Evolutionary conservation across 2,329 filamentous ascomycete species (phyloP).

Genomic region (Epichloe uncinata): DNA sequence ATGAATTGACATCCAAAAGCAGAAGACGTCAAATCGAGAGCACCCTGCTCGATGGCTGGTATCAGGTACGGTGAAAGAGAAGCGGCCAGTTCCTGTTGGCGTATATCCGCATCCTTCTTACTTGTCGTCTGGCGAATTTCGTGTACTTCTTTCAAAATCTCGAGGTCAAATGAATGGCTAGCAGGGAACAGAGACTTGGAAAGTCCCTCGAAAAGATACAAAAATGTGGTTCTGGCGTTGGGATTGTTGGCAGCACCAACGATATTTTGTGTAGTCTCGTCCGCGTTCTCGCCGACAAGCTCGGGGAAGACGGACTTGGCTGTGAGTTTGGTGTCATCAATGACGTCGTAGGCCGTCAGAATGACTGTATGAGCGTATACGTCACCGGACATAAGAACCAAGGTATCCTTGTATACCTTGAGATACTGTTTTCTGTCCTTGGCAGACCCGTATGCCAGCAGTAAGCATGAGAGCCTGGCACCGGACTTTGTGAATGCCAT

Average conservation of each 20-base stretch:
- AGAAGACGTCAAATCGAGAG: constrained; percentile 55
- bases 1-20: constrained; percentile 82
- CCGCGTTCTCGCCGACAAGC: constrained; percentile 58
- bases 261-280: constrained; percentile 50
- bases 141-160: constrained; percentile 63
- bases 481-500: constrained; percentile 91
- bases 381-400: constrained; percentile 75
- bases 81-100: constrained; percentile 63
- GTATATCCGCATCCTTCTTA: constrained; percentile 74
- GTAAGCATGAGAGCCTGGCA: constrained; percentile 64
- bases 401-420: constrained; percentile 79
- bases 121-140: constrained; percentile 70
- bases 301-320: constrained; percentile 80
- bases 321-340: constrained; percentile 86
- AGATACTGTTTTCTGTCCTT: constrained; percentile 89
- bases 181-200: constrained; percentile 47
- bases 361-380: constrained; percentile 66
- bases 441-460: constrained; percentile 71
- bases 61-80: constrained; percentile 64
- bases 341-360: constrained; percentile 74
- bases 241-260: constrained; percentile 51
- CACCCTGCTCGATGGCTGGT: constrained; percentile 54
- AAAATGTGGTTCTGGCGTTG: constrained; percentile 51
- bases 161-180: constrained; percentile 51
- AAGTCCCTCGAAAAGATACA: constrained; percentile 69